A percentile compares a stretch with the other conserved stretches of the same genome.
Conservation (phyloP, 148 eudicot species). For the Fagopyrum tataricum region DNA sequence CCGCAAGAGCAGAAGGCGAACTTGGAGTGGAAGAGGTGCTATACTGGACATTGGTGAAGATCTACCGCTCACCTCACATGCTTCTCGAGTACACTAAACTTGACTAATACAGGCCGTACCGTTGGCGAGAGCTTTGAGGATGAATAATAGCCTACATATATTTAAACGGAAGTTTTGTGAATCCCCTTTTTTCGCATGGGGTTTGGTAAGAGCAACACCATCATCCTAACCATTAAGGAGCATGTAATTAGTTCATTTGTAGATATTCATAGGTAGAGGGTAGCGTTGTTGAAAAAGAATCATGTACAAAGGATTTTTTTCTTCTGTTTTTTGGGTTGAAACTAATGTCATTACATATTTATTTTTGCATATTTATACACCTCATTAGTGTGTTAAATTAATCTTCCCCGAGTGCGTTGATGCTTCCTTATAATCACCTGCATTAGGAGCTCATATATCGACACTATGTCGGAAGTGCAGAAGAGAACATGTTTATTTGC, state of each 20-base stretch:
- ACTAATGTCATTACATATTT: background rate
- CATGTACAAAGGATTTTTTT: background rate
- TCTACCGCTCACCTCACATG: slow-evolving; percentile 94
- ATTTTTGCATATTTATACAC: too few species aligned
- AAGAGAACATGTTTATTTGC: too few species aligned
- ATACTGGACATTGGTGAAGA: slow-evolving; percentile 90
- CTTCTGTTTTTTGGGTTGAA: background rate
- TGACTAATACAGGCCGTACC: slow-evolving; percentile 31
- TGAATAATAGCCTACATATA: slow-evolving; percentile 6
- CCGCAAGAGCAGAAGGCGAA: slow-evolving; percentile 98
- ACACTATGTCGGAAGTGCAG: too few species aligned
- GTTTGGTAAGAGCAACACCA: background rate
- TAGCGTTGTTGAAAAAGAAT: background rate
- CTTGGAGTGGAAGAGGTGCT: slow-evolving; percentile 94
- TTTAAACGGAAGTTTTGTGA: background rate
- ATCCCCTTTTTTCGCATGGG: background rate
- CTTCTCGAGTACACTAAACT: slow-evolving; percentile 87
- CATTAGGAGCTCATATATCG: too few species aligned
- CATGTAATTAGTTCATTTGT: background rate
- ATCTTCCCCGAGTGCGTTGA: too few species aligned
- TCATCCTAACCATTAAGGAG: too few species aligned
- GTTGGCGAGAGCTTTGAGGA: background rate
- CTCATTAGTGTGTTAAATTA: too few species aligned
- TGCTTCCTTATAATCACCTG: too few species aligned
- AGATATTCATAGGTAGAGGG: background rate